Base-by-base conservation (phyloP, 495 filamentous ascomycete species). In the Annulohypoxylon bovei region DNA sequence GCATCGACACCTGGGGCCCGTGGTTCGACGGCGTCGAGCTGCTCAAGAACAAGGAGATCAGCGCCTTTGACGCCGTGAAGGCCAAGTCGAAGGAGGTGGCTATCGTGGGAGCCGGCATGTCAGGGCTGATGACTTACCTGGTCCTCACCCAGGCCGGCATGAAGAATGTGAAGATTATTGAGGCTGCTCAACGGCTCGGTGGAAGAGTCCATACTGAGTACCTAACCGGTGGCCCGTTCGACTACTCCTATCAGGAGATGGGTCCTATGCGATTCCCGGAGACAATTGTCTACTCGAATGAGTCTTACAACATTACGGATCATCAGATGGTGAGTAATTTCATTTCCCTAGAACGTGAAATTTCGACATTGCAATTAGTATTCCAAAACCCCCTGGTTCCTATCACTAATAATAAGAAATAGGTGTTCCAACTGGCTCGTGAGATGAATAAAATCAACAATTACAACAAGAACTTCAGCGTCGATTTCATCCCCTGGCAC, bases 221-320 rank as follows among this genome's bases (percentile, higher is more conserved):
- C 59, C 82, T 91, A 0, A 84, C 81, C 25, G 82, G 86, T 25
- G 82, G 84, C 0, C 88, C 89, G 0, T 86, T 88, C 23, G 81
- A 92, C 14, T 91, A 91, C 63, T 87, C 89, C 44, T 92, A 92
- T 62, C 89, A 92, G 69, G 90, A 92, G 72, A 92, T 92, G 90
- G 90, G 90, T 0, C 88, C 90, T 0, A 91, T 92, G 90, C 82
- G 90, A 3, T 92, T 82, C 60, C 82, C 89, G 32, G 81, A 84
- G 5, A 88, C 80, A 0, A 83, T 86, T 71, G 67, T 77, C 0
- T 81, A 81, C 27, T 83, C 75, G 8, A 89, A 88, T 59, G 82
- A 88, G 77, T 86, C 84, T 0, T 76, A 88, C 30, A 78, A 84
- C 53, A 85, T 88, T 55, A 78, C 79, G 30, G 87, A 89, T 69